Evolutionary conservation across 2,329 filamentous ascomycete genomes (phyloP), one percentile per base, ranked within the genome.

Genomic region (Aspergillus sclerotialis): DNA sequence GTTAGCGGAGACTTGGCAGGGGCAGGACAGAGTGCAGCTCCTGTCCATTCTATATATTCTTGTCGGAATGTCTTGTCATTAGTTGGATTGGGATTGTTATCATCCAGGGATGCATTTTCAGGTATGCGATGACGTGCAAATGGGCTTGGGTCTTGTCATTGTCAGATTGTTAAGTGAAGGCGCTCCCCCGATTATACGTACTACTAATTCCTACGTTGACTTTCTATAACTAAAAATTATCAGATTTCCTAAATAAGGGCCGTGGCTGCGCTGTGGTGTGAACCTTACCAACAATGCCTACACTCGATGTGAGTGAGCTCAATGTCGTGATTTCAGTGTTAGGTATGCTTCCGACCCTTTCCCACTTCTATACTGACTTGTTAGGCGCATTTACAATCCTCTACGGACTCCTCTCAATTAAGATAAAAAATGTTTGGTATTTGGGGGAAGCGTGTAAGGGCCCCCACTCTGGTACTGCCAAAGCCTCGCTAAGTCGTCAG

Each of bases 371-470:
- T 28, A n/a, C 37, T 46, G 13, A 50, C 35, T 2, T n/a, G 8
- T 7, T 7, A 61, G 58, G 58, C 5, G 29, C 55, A 18, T 63
- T 56, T 36, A 46, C 57, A 17, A 44, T 62, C 10, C 13, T 50
- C 5, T 56, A 54, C 25, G 60, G 58, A 1, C 50, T 57, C 27
- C 44, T 62, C 15, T 63, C 60, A 2, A 31, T 55, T 6, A 60
- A 61, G 31, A 40, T 62, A 32, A 61, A 63, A 32, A 57, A 62
- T 32, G 47, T 39, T 40, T 62, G 59, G 59, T 62, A 63, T 30
- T 47, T 63, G 3, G 60, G 60, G 27, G 60, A 64, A 56, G 58
- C 58, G n/a, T 48, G 58, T 62, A 48, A 31, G 58, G 38, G 28
- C 16, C 8, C 5, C 8, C 6, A 3, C 21, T 27, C 12, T 10